phyloP scores from a whole-genome alignment of 129 eudicot species.

The Mikania micrantha region DNA sequence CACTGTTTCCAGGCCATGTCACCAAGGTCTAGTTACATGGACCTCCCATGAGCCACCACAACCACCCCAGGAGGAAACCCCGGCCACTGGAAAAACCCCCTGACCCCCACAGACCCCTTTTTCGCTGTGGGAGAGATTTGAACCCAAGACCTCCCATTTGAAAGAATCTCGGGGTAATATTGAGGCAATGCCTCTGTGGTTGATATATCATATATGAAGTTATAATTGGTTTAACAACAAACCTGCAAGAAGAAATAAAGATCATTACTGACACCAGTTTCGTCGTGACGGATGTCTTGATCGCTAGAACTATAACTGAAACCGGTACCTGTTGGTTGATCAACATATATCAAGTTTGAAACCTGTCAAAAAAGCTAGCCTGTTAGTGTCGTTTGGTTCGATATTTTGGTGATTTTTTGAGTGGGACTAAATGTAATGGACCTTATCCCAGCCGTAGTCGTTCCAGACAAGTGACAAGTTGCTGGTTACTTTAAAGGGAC shows the following conservation, averaged over 20 bases:
- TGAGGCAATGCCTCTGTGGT: too few relatives aligned
- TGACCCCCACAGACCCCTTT: too few relatives aligned
- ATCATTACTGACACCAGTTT: conserved; percentile 65
- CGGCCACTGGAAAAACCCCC: too few relatives aligned
- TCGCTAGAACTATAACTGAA: conserved; percentile 65
- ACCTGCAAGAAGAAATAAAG: conserved; percentile 90
- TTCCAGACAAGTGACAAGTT: conserved; percentile 79
- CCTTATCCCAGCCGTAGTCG: conserved; percentile 91
- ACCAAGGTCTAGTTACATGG: too few relatives aligned
- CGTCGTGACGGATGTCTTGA: conserved; percentile 46
- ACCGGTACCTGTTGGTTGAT: conserved; percentile 95
- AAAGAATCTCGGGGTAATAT: too few relatives aligned
- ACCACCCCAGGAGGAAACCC: too few relatives aligned
- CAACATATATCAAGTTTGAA: conserved; percentile 83
- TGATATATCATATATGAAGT: too few relatives aligned
- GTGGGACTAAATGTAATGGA: too few relatives aligned
- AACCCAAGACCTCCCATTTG: too few relatives aligned
- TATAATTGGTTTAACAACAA: not conserved
- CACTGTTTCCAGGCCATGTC: too few relatives aligned
- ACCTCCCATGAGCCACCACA: too few relatives aligned
- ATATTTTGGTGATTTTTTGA: not conserved
- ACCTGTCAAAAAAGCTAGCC: conserved; percentile 34
- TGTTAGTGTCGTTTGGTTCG: not conserved
- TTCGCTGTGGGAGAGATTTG: too few relatives aligned
- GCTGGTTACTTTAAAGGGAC: conserved; percentile 67